Percentiles rank a stretch among this genome's conserved stretches.
Evolutionary conservation across 148 eudicot species (phyloP).

Genomic region (Polygonum aviculare): DNA sequence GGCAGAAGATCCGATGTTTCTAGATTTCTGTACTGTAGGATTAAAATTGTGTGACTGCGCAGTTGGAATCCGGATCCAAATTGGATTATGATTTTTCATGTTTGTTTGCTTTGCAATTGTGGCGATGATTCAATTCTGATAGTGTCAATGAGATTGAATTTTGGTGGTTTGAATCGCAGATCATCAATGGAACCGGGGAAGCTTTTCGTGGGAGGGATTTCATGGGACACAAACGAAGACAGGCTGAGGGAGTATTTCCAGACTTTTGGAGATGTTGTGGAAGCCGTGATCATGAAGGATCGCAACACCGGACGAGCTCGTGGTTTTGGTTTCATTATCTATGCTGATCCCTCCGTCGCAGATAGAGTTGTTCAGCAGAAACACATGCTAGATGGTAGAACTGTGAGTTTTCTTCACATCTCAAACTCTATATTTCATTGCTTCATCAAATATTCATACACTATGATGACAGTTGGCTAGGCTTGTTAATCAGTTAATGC

Average conservation of each 20-base stretch:
- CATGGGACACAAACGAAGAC: conserved; percentile 97
- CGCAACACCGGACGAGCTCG: conserved; percentile 94
- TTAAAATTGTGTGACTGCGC: background rate
- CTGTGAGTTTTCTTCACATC: conserved; percentile 39
- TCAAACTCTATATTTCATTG: background rate
- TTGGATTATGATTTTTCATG: conserved; percentile 27
- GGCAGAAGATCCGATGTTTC: conserved; percentile 42
- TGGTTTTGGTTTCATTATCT: conserved; percentile 90
- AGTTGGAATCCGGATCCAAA: background rate
- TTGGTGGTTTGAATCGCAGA: background rate
- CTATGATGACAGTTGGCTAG: background rate
- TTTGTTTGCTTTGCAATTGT: conserved; percentile 8
- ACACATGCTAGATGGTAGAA: conserved; percentile 84
- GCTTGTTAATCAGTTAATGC: background rate
- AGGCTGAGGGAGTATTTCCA: conserved; percentile 78
- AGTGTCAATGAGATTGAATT: background rate
- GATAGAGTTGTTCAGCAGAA: conserved; percentile 83
- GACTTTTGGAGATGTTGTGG: conserved; percentile 80
- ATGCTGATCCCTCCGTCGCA: conserved; percentile 76
- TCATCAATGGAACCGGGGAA: conserved; percentile 79
- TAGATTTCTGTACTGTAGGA: background rate
- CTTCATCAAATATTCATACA: background rate
- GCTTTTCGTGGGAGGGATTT: conserved; percentile 94
- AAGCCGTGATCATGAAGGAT: conserved; percentile 98
- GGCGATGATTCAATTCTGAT: background rate